A percentile compares a stretch with the other conserved stretches of the same genome.
These are phyloP conservation scores for Ophiostoma novo-ulmi DNA, from an alignment of 2,329 filamentous ascomycete genomes.

Conservation along the genomic window DNA sequence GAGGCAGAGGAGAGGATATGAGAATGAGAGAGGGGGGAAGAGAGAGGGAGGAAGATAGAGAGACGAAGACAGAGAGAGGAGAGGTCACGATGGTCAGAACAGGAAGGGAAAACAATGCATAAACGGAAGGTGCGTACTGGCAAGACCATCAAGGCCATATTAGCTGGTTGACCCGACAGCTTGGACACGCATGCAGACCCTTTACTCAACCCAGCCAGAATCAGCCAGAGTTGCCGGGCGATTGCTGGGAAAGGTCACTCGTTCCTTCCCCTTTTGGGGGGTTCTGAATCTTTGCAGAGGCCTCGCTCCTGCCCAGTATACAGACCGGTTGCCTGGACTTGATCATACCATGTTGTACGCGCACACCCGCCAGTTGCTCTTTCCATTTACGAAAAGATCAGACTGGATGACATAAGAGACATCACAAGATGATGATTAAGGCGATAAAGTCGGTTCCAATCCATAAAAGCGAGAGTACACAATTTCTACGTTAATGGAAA, in stretches of 20 bases:
- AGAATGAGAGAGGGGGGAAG: not conserved
- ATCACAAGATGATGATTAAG: not conserved
- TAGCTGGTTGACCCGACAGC: not conserved
- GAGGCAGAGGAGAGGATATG: not conserved
- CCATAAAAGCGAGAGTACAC: too few species aligned
- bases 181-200: not conserved
- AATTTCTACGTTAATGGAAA: too few species aligned
- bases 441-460: not conserved
- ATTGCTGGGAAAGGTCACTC: not conserved
- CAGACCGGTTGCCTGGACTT: not conserved
- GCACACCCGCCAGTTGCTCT: not conserved
- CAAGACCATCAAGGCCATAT: not conserved
- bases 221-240: not conserved
- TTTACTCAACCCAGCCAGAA: not conserved
- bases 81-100: not conserved
- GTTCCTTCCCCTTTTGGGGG: not conserved
- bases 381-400: not conserved
- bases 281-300: too few species aligned
- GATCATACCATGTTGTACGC: not conserved
- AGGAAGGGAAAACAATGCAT: conserved; percentile 13
- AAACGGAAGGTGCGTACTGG: conserved; percentile 2
- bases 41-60: not conserved
- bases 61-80: not conserved
- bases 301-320: not conserved
- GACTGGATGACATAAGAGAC: not conserved